These are phyloP conservation scores for Gracilaria vermiculophylla DNA, from an alignment of 23 red algal species.

Conservation along the genomic window DNA sequence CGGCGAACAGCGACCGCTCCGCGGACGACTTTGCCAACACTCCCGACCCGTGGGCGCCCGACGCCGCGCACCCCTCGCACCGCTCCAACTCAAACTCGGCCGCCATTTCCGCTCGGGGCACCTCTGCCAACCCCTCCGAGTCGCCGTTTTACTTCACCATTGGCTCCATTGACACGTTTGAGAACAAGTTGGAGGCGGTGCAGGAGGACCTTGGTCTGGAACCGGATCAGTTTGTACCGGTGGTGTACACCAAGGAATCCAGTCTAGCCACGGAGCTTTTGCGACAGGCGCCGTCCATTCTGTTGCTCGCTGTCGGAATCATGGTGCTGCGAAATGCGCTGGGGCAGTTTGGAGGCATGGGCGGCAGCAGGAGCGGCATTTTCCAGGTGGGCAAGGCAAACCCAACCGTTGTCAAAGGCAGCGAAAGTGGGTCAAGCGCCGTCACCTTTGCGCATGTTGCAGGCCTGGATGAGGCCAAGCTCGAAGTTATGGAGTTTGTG, in stretches of 20 bases:
- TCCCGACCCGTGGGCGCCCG: not conserved
- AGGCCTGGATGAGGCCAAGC: conserved; percentile 98
- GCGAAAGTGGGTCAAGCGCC: conserved; percentile 53
- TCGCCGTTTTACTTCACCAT: conserved; percentile 73
- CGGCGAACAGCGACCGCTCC: not conserved
- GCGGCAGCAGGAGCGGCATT: conserved; percentile 76
- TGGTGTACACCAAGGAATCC: conserved; percentile 80
- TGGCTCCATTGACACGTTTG: conserved; percentile 89
- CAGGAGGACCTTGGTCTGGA: conserved; percentile 89
- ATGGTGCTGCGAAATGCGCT: conserved; percentile 77
- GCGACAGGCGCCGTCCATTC: conserved; percentile 67
- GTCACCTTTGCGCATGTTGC: conserved; percentile 90
- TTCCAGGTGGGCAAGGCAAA: conserved; percentile 99
- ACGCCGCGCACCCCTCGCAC: not conserved
- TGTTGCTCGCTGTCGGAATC: conserved; percentile 80
- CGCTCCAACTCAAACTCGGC: not conserved
- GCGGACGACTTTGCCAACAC: not conserved
- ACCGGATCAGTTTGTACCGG: conserved; percentile 86
- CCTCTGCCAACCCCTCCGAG: conserved; percentile 11
- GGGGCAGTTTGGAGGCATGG: conserved; percentile 63
- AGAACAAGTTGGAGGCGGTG: conserved; percentile 83
- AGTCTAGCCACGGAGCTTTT: conserved; percentile 73
- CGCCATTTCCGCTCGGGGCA: not conserved
- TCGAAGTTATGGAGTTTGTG: conserved; percentile 99
- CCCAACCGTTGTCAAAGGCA: conserved; percentile 85